Percentiles rank a stretch among this genome's conserved stretches.
Conservation (phyloP, 1,139 yeast species). For the Wickerhamiella infanticola region DNA sequence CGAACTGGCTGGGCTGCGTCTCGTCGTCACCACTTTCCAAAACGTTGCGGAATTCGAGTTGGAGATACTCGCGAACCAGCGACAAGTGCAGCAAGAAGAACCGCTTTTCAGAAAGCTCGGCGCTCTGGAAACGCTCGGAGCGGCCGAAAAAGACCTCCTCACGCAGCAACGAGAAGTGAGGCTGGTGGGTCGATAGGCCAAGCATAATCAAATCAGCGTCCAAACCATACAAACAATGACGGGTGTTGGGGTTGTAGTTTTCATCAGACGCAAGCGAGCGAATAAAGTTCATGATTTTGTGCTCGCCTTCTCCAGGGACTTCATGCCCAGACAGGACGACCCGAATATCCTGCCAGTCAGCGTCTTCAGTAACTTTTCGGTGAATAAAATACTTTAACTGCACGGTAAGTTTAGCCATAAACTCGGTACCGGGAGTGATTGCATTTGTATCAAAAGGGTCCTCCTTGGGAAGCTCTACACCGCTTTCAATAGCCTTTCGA, state of each 20-base stretch:
- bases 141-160: constrained; percentile 88
- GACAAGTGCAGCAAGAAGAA: constrained; percentile 75
- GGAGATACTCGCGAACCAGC: constrained; percentile 77
- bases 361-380: constrained; percentile 75
- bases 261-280: constrained; percentile 66
- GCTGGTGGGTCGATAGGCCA: constrained; percentile 95
- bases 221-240: constrained; percentile 92
- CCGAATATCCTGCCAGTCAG: constrained; percentile 78
- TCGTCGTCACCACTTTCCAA: constrained; percentile 2
- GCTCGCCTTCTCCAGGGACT: constrained; percentile 99
- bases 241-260: constrained; percentile 64
- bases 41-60: constrained; percentile 66
- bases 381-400: constrained; percentile 82
- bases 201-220: constrained; percentile 96
- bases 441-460: constrained; percentile 69
- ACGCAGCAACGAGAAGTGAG: constrained; percentile 83
- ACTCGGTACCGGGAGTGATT: constrained; percentile 97
- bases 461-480: constrained; percentile 43
- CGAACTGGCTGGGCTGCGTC: constrained; percentile 26
- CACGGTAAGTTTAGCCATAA: constrained; percentile 80
- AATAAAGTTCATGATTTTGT: constrained; percentile 90
- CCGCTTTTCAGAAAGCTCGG: constrained; percentile 53
- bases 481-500: constrained; percentile 46
- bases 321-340: constrained; percentile 87
- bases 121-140: constrained; percentile 33